Base-by-base conservation (phyloP, 2,329 filamentous ascomycete species). In the Ceratocystis destructans region DNA sequence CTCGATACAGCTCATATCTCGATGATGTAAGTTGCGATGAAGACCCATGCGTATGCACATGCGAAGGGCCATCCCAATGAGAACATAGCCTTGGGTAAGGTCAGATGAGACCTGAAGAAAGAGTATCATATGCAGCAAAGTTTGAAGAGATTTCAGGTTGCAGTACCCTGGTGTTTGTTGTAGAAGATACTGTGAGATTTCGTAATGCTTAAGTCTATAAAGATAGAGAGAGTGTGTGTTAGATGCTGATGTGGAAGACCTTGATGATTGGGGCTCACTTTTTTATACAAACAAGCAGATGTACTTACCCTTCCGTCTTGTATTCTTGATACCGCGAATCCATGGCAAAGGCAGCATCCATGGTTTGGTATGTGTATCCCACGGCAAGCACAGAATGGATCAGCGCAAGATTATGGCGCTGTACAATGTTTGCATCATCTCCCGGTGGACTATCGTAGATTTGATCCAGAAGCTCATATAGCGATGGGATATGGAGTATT, bases 31-130 rank as follows among this genome's bases (percentile, higher is more conserved):
- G 68, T 88, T 83, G 64, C 89, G 86, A 73, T 94, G 89, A 31
- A 93, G 78, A 6, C 89, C 89, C 76, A 93, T 86, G 33, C 88
- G 83, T 44, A 93, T 76, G n/a, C 87, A 85, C 5, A 87, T 87
- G 63, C 88, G 83, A 62, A 92, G 77, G 1, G 88, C 89, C 71
- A 93, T 87, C 5, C 89, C 89, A 61, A 93, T 82, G 70, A 90
- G 91, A 0, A 88, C 84, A 74, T 93, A 93, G 73, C 89, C 93
- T 8, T 85, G 87, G 72, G 86, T 89, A 37, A 93, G 77, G 72
- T 90, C 89, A 8, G 88, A 88, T 1, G 89, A 89, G 1, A 87
- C 85, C 72, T 94, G 89, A 0, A 93, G 79, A 72, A 92, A 94
- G 2, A 93, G 77, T 62, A 91, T 87, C 81, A 91, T 88, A 73